Evolutionary conservation across 2,329 filamentous ascomycete genomes (phyloP).

Genomic region (Ceratocystis variospora): DNA sequence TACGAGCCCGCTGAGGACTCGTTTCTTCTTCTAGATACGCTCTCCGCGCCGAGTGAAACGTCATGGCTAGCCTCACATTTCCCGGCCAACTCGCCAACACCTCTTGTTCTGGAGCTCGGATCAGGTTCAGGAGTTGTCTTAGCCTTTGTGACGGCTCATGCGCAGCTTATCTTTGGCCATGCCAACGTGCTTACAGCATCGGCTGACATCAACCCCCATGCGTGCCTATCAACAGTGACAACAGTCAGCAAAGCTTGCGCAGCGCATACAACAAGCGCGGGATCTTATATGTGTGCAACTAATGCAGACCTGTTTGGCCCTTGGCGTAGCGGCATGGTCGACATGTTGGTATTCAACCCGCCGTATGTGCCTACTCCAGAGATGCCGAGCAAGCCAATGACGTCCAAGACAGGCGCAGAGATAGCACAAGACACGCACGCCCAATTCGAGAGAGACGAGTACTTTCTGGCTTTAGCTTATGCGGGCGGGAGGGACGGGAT

Average conservation of each 20-base stretch:
- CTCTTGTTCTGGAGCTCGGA: conserved; percentile 72
- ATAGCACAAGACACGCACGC: conserved; percentile 25
- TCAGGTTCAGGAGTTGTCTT: conserved; percentile 90
- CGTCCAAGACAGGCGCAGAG: conserved; percentile 22
- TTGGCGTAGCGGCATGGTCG: conserved; percentile 42
- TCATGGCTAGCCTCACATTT: conserved; percentile 56
- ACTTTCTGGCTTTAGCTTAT: conserved; percentile 72
- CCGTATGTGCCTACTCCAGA: conserved; percentile 84
- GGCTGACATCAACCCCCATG: conserved; percentile 73
- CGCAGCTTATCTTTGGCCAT: conserved; percentile 57
- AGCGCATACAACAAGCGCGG: conserved; percentile 13
- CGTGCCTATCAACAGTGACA: conserved; percentile 58
- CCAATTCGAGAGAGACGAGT: conserved; percentile 65
- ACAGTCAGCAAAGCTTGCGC: conserved; percentile 40
- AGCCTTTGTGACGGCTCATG: conserved; percentile 69
- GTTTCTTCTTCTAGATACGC: conserved; percentile 81
- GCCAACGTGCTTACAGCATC: conserved; percentile 56
- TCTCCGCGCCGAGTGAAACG: conserved; percentile 57
- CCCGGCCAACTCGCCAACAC: conserved; percentile 28
- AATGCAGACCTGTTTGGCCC: conserved; percentile 56
- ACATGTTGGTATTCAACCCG: conserved; percentile 90
- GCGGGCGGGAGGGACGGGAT: conserved; percentile 83
- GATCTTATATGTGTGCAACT: conserved; percentile 48
- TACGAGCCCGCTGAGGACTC: conserved; percentile 97
- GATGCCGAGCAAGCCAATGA: conserved; percentile 42